These are phyloP conservation scores for Letharia columbiana DNA, from an alignment of 495 filamentous ascomycete species.

Conservation along the genomic window DNA sequence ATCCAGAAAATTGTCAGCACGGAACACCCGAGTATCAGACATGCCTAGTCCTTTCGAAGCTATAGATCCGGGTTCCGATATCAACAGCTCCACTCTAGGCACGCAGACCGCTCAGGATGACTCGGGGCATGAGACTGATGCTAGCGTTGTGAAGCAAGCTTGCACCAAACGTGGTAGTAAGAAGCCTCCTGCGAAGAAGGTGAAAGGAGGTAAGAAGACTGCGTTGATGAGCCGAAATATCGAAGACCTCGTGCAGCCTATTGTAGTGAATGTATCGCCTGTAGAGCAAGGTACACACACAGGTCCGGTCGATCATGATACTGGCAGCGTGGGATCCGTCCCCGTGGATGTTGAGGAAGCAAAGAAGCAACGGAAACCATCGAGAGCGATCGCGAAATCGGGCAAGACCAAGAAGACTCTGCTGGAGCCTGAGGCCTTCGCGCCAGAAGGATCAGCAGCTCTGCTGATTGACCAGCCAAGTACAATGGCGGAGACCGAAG, in stretches of 20 bases:
- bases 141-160: constrained; percentile 28
- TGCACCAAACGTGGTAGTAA: constrained; percentile 29
- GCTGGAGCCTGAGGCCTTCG: constrained; percentile 4
- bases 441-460: neutral
- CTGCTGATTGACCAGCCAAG: neutral
- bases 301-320: neutral
- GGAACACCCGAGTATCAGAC: neutral
- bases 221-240: constrained; percentile 22
- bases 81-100: constrained; percentile 20
- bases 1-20: constrained; percentile 10
- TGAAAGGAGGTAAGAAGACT: constrained; percentile 40
- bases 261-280: constrained; percentile 6
- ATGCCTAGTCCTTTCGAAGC: constrained; percentile 1
- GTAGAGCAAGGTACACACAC: constrained; percentile 2
- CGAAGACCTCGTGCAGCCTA: constrained; percentile 29
- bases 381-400: constrained; percentile 22
- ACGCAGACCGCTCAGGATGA: constrained; percentile 25
- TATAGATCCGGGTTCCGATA: neutral
- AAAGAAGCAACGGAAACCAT: constrained; percentile 26
- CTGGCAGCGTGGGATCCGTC: neutral
- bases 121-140: constrained; percentile 33
- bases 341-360: constrained; percentile 15
- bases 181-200: constrained; percentile 42
- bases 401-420: constrained; percentile 5
- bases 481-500: neutral